Percentiles rank a stretch among this genome's conserved stretches.
Evolutionary conservation across 2,329 filamentous ascomycete genomes (phyloP).

Genomic region (Aspergillus unguis): DNA sequence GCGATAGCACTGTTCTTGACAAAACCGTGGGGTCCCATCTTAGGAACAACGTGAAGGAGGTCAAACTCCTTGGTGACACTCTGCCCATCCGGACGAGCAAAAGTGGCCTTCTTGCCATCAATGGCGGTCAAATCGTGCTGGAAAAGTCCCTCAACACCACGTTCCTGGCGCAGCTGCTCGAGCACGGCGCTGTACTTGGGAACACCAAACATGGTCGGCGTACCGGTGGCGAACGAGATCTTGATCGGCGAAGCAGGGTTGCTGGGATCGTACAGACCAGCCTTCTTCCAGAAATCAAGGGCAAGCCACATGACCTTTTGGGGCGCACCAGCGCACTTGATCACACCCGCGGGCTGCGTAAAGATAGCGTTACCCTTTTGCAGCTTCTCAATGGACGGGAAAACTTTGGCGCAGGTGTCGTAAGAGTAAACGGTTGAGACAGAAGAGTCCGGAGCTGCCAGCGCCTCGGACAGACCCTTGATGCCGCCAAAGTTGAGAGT

Average conservation of each 20-base stretch:
- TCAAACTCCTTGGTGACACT: slow-evolving; percentile 51
- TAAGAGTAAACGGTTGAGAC: slow-evolving; percentile 60
- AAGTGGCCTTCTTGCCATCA: slow-evolving; percentile 53
- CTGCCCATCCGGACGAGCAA: slow-evolving; percentile 45
- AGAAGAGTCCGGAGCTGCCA: slow-evolving; percentile 45
- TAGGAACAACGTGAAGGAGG: slow-evolving; percentile 56
- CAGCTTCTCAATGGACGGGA: slow-evolving; percentile 47
- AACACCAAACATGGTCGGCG: slow-evolving; percentile 59
- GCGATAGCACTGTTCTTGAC: slow-evolving; percentile 54
- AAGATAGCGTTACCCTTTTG: slow-evolving; percentile 55
- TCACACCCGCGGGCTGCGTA: slow-evolving; percentile 56
- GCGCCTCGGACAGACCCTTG: slow-evolving; percentile 56
- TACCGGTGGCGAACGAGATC: slow-evolving; percentile 55
- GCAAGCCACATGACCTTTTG: slow-evolving; percentile 64
- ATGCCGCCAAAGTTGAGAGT: slow-evolving; percentile 51
- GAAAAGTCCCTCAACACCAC: slow-evolving; percentile 58
- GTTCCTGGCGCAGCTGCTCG: slow-evolving; percentile 52
- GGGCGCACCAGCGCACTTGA: slow-evolving; percentile 62
- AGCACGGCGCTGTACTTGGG: slow-evolving; percentile 57
- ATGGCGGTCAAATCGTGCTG: slow-evolving; percentile 55
- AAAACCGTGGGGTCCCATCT: slow-evolving; percentile 57
- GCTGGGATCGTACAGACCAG: slow-evolving; percentile 49
- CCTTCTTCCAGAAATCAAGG: slow-evolving; percentile 56
- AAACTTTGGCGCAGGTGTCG: slow-evolving; percentile 55
- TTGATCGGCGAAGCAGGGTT: slow-evolving; percentile 47